Evolutionary conservation across 441 rosid species (phyloP), one percentile per base, ranked within the genome.

Genomic region (Flueggea neowawraea): DNA sequence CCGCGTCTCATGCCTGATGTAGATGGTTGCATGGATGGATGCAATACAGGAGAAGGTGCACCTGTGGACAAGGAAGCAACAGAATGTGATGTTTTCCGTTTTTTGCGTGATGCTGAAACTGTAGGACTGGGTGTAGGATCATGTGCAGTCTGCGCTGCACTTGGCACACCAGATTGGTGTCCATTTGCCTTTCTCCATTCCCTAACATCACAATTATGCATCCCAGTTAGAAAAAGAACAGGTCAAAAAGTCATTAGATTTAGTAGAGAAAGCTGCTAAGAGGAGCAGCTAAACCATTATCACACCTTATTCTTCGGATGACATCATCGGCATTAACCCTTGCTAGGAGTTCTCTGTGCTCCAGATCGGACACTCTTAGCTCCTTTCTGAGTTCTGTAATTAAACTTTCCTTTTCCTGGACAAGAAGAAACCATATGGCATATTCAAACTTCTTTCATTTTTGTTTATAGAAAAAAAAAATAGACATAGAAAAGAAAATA

Each of bases 291-390:
- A 13, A 9, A 16, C 17, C n/a, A 4, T 17, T 14, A 39, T 51
- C 81, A 75, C 48, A 95, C 99, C 99, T 95, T 82, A 95, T 95
- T 69, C 91, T 79, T 58, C 79, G 79, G 70, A 95, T 88, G 63
- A 82, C 73, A 66, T 95, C 97, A 73, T 95, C 99, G 28, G 94
- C 79, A 77, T 92, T 84, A 71, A 88, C 98, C 80, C 91, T 82
- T 45, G 96, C 75, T 52, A 95, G 75, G 64, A 92, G 88, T 78
- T 80, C 91, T 66, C 98, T 82, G 62, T 95, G 98, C 76, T 95
- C 97, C 81, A 90, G 94, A 80, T 95, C 98, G 66, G 99, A 90
- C 49, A 95, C 97, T 73, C 98, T 82, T 62, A 95, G 82, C 80
- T 95, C 99, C n/a, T n/a, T n/a, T n/a, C n/a, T n/a, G n/a, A n/a